Evolutionary conservation across 805 yeast genomes (phyloP).

Genomic region (Sugiyamaella chiloensis): DNA sequence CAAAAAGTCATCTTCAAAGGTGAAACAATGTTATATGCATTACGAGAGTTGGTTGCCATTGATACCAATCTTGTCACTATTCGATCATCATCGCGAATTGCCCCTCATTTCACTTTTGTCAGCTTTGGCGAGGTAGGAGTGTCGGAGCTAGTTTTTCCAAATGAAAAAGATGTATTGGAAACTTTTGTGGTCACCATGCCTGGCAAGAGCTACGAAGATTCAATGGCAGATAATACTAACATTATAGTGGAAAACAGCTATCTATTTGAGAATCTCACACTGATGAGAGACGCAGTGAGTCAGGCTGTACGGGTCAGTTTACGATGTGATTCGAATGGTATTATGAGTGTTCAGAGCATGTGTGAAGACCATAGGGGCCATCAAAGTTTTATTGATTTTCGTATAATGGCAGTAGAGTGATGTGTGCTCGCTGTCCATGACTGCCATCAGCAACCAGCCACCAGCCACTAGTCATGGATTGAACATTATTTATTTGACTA

Average conservation of each 20-base stretch:
- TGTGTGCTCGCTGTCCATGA: too few species aligned
- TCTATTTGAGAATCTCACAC: conserved; percentile 47
- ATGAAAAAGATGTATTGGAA: conserved; percentile 58
- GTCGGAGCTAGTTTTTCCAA: conserved; percentile 64
- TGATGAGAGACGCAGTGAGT: conserved; percentile 47
- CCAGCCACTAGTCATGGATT: too few species aligned
- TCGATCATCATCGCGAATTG: conserved; percentile 32
- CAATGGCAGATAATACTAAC: conserved; percentile 24
- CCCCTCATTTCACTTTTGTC: conserved; percentile 50
- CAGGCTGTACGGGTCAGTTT: conserved; percentile 53
- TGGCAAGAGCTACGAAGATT: conserved; percentile 20
- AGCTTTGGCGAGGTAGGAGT: conserved; percentile 73
- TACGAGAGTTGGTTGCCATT: conserved; percentile 56
- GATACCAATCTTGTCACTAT: conserved; percentile 47
- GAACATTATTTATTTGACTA: too few species aligned
- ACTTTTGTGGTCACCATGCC: conserved; percentile 44
- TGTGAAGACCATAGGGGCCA: conserved; percentile 33
- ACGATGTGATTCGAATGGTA: conserved; percentile 51
- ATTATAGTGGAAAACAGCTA: conserved; percentile 36
- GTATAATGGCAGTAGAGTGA: conserved; percentile 22
- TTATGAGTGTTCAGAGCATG: conserved; percentile 45
- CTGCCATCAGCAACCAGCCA: too few species aligned
- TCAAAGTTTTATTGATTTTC: conserved; percentile 30
- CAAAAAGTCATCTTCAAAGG: conserved; percentile 55
- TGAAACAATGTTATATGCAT: conserved; percentile 48